phyloP scores from a whole-genome alignment of 2,329 filamentous ascomycete genomes.

The Trichoderma endophyticum region DNA sequence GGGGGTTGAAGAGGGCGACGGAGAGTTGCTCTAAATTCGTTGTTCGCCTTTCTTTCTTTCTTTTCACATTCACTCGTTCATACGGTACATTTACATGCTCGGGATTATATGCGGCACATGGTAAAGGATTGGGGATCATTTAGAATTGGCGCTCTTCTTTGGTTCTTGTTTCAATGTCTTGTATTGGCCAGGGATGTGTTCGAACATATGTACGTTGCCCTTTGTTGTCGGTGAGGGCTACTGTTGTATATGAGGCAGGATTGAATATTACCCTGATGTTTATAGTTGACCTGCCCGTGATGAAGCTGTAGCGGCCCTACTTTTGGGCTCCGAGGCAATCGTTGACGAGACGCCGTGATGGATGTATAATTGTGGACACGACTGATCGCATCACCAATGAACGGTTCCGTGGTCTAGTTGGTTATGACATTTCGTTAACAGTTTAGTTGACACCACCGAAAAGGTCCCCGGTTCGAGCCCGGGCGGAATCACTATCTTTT shows the following conservation, averaged over 20 bases:
- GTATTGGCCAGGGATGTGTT: not conserved
- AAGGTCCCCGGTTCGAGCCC: constrained; percentile 21
- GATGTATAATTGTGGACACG: not conserved
- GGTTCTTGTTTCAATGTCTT: not conserved
- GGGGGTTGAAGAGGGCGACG: constrained; percentile 49
- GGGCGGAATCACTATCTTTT: constrained; percentile 18
- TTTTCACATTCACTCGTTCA: not conserved
- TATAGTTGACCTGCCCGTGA: not conserved
- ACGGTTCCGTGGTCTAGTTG: constrained; percentile 20
- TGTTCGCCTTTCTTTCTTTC: too few relatives aligned
- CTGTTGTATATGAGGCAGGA: not conserved
- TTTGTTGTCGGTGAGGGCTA: not conserved
- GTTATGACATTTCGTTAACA: constrained; percentile 21
- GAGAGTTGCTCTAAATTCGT: constrained; percentile 44
- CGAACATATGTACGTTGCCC: not conserved
- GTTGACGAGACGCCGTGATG: not conserved
- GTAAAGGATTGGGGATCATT: not conserved
- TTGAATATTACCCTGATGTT: not conserved
- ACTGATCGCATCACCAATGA: not conserved
- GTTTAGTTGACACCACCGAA: constrained; percentile 18
- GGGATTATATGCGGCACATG: not conserved
- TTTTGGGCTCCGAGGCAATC: too few relatives aligned
- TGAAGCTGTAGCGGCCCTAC: not conserved
- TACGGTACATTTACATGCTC: not conserved
- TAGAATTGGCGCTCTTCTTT: constrained; percentile 1